phyloP scores from a whole-genome alignment of 2,329 filamentous ascomycete genomes.

The Fusarium tuaranense region DNA sequence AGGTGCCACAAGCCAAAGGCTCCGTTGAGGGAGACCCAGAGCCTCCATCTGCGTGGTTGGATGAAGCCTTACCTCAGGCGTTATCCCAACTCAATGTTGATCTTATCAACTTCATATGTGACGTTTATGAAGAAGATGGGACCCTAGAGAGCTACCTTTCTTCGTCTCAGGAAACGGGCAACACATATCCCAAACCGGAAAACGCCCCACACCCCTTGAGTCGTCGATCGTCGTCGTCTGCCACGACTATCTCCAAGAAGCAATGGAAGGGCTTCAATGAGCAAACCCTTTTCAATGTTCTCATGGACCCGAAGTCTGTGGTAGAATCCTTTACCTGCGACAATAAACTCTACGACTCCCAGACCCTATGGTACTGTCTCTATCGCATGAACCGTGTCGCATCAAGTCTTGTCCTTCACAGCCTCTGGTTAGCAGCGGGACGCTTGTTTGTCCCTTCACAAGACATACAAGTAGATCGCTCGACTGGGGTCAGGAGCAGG shows the following conservation, averaged over 20 bases:
- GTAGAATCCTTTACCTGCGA: conserved; percentile 68
- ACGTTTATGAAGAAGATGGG: conserved; percentile 68
- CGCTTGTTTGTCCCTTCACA: conserved; percentile 68
- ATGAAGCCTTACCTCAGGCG: conserved; percentile 65
- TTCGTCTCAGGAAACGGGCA: neutral
- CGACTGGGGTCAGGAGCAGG: conserved; percentile 43
- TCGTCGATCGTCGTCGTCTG: conserved; percentile 12
- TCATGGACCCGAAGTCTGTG: conserved; percentile 67
- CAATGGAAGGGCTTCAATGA: conserved; percentile 72
- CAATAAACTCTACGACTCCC: conserved; percentile 67
- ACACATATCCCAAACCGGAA: conserved; percentile 24
- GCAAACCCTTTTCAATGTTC: conserved; percentile 73
- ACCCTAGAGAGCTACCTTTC: conserved; percentile 60
- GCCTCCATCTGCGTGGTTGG: conserved; percentile 18
- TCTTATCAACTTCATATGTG: conserved; percentile 70
- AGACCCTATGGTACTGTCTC: conserved; percentile 73
- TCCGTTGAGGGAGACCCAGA: neutral
- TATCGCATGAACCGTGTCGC: conserved; percentile 68
- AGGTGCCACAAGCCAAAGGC: neutral
- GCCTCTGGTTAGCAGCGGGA: conserved; percentile 71
- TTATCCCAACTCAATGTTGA: conserved; percentile 65
- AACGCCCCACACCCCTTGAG: conserved; percentile 19
- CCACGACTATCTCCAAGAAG: conserved; percentile 37
- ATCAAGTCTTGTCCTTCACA: conserved; percentile 71
- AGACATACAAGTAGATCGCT: conserved; percentile 54